Conservation (phyloP, 2,329 filamentous ascomycete species). For the Emericellopsis atlantica region DNA sequence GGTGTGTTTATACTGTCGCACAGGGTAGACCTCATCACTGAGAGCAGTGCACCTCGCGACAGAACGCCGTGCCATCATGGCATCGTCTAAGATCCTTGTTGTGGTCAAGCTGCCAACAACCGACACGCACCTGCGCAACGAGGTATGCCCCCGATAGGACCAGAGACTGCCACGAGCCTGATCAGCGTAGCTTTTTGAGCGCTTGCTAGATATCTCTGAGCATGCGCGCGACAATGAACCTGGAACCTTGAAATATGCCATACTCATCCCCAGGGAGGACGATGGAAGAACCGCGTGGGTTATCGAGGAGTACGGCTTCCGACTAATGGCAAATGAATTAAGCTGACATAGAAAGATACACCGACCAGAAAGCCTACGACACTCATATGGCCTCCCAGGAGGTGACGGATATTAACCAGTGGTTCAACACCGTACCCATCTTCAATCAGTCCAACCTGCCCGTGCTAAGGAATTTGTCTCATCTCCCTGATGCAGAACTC, state of each 20-base stretch:
- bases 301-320: constrained; percentile 10
- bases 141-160: background rate
- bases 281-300: constrained; percentile 11
- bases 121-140: background rate
- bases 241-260: constrained; percentile 10
- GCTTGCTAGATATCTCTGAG: background rate
- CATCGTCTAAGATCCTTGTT: background rate
- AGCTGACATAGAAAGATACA: constrained; percentile 7
- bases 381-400: constrained; percentile 9
- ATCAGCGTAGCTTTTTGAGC: background rate
- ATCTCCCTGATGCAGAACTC: constrained; percentile 9
- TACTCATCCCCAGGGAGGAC: constrained; percentile 12
- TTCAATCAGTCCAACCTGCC: constrained; percentile 4
- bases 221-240: constrained; percentile 5
- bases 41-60: too few species aligned
- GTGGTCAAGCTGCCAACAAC: background rate
- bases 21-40: too few species aligned
- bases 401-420: constrained; percentile 9
- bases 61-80: too few species aligned
- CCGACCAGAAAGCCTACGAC: constrained; percentile 11
- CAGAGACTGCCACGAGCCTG: background rate
- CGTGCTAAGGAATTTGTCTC: constrained; percentile 7
- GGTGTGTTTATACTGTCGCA: too few species aligned
- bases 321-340: too few species aligned
- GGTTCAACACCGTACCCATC: constrained; percentile 7